phyloP scores from a whole-genome alignment of 2,329 filamentous ascomycete genomes.

The Penicillium sp. region DNA sequence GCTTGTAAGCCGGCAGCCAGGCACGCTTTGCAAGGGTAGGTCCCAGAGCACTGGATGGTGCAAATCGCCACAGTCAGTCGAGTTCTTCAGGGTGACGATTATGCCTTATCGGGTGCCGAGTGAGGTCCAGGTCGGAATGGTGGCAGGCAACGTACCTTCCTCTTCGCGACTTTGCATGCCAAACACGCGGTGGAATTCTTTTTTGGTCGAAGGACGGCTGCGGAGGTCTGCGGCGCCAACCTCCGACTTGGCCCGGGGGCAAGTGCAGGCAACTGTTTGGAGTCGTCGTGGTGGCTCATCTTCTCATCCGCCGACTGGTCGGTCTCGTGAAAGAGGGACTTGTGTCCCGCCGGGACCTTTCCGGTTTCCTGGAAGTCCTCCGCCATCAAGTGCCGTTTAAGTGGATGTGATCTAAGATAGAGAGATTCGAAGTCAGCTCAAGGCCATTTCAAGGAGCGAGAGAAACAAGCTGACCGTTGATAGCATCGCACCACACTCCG shows the following conservation, averaged over 20 bases:
- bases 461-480: background rate
- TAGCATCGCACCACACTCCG: background rate
- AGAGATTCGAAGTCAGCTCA: background rate
- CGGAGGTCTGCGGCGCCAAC: slow-evolving; percentile 16
- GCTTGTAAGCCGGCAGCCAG: slow-evolving; percentile 19
- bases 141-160: slow-evolving; percentile 27
- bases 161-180: slow-evolving; percentile 37
- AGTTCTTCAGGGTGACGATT: background rate
- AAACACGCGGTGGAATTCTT: slow-evolving; percentile 39
- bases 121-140: no score
- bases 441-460: background rate
- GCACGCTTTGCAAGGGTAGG: slow-evolving; percentile 38
- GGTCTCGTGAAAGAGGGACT: background rate
- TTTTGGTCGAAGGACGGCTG: slow-evolving; percentile 28
- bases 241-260: slow-evolving; percentile 28
- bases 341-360: background rate
- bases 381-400: background rate
- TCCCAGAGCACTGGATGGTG: slow-evolving; percentile 35
- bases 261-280: slow-evolving; percentile 27
- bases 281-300: slow-evolving; percentile 17
- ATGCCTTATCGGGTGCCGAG: background rate
- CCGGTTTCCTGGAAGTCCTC: background rate
- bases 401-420: background rate
- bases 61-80: slow-evolving; percentile 2
- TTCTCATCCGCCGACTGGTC: background rate